A percentile compares a stretch with the other conserved stretches of the same genome.
Conservation (phyloP, 371 early-diverging fungal genomes). For the Mucor indicus region DNA sequence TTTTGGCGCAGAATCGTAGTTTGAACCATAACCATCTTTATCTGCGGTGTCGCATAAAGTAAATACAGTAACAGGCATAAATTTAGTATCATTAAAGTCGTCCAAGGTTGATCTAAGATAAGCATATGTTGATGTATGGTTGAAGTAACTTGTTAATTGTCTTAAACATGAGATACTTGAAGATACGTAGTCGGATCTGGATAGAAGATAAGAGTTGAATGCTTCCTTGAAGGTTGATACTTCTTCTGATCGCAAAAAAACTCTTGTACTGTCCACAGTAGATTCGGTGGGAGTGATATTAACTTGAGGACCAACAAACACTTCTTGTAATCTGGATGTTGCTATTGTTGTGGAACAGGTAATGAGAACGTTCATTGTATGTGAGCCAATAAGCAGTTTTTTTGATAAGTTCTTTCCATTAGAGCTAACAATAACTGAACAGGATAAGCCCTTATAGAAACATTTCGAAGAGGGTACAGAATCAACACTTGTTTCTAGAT, state of each 20-base stretch:
- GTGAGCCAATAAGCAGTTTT: slow-evolving; percentile 5
- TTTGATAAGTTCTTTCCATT: slow-evolving; percentile 4
- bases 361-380: slow-evolving; percentile 5
- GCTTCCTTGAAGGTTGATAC: slow-evolving; percentile 7
- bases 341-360: slow-evolving; percentile 3
- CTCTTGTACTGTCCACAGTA: slow-evolving; percentile 2
- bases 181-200: too few species aligned
- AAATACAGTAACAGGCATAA: too few species aligned
- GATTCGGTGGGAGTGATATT: slow-evolving; percentile 1
- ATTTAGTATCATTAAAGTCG: background rate
- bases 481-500: slow-evolving; percentile 3
- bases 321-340: slow-evolving; percentile 1
- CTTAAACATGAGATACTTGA: slow-evolving; percentile 5
- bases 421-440: slow-evolving; percentile 3
- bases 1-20: too few species aligned
- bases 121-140: slow-evolving; percentile 2
- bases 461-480: slow-evolving; percentile 6
- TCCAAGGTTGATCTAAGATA: too few species aligned
- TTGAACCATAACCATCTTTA: too few species aligned
- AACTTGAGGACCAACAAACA: slow-evolving; percentile 7
- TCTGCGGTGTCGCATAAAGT: too few species aligned
- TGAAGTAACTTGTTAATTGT: slow-evolving; percentile 2
- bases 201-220: background rate
- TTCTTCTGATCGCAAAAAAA: slow-evolving; percentile 6
- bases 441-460: slow-evolving; percentile 2